Conservation (phyloP, 2,329 filamentous ascomycete genomes). For the Pezicula neosporulosa region DNA sequence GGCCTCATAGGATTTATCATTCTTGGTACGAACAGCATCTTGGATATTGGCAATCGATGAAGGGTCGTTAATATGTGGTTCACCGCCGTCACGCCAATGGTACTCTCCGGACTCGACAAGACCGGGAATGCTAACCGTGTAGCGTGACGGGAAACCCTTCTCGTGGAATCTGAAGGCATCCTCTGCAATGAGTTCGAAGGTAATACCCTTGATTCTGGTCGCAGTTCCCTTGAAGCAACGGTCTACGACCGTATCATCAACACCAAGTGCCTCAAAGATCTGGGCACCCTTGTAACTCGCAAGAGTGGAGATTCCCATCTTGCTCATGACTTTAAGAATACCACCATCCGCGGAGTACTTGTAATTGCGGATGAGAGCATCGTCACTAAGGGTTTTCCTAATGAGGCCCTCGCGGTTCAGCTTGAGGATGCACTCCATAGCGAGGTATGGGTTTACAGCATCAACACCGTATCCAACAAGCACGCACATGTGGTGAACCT, state of each 20-base stretch:
- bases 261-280: conserved; percentile 93
- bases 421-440: conserved; percentile 96
- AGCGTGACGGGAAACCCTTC: conserved; percentile 80
- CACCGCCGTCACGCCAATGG: conserved; percentile 95
- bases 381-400: conserved; percentile 80
- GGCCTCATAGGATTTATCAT: conserved; percentile 97
- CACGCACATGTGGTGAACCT: conserved; percentile 99
- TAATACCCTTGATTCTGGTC: conserved; percentile 90
- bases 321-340: conserved; percentile 98
- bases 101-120: conserved; percentile 94
- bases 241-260: conserved; percentile 89
- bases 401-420: conserved; percentile 91
- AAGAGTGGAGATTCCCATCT: conserved; percentile 98
- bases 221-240: conserved; percentile 93
- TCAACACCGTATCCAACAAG: conserved; percentile 93
- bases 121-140: conserved; percentile 73
- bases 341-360: conserved; percentile 95
- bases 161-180: conserved; percentile 95
- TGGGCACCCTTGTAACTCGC: conserved; percentile 97
- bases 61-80: conserved; percentile 93
- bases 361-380: conserved; percentile 89
- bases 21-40: conserved; percentile 93
- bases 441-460: conserved; percentile 90
- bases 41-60: conserved; percentile 95
- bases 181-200: conserved; percentile 88